Evolutionary conservation across 495 filamentous ascomycete species (phyloP), one percentile per base, ranked within the genome.

Genomic region (Beverwykella pulmonaria): DNA sequence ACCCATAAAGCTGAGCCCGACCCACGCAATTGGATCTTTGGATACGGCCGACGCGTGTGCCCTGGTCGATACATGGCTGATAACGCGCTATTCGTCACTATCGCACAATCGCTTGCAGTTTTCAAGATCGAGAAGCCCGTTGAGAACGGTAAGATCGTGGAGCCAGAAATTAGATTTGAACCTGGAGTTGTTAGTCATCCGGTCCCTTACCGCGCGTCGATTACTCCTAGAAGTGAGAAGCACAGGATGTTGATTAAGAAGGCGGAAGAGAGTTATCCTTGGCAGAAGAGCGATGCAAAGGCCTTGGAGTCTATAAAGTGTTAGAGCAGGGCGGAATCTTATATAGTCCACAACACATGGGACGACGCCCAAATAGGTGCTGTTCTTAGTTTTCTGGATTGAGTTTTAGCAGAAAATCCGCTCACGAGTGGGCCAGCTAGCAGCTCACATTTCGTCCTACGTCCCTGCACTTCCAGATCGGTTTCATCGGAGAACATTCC

Each of bases 251-350:
- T 81, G 19, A 73, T 83, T 8, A 53, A 69, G 27, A 63, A 63
- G 0, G 72, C 81, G n/a, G 81, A 81, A 54, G 53, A 73, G 10
- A 72, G 75, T 3, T 71, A 75, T 71, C 82, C 80, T 2, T 84
- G 78, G 78, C 75, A 80, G 65, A 48, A 78, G 68, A 78, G 81
- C 48, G 75, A 83, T 72, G 74, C 74, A 8, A 65, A 71, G 52
- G 47, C 44, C 1, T 54, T 67, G 57, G 29, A 61, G 49, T 44
- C 14, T 44, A 27, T 54, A 1, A 60, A 61, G 20, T 61, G 56
- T 46, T 61, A 34, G 30, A n/a, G n/a, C n/a, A n/a, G n/a, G n/a
- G n/a, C n/a, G n/a, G n/a, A n/a, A n/a, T n/a, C n/a, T n/a, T n/a
- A n/a, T n/a, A n/a, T n/a, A n/a, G n/a, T n/a, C n/a, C n/a, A n/a